phyloP scores from a whole-genome alignment of 495 filamentous ascomycete genomes.

The Hypomontagnella monticulosa region DNA sequence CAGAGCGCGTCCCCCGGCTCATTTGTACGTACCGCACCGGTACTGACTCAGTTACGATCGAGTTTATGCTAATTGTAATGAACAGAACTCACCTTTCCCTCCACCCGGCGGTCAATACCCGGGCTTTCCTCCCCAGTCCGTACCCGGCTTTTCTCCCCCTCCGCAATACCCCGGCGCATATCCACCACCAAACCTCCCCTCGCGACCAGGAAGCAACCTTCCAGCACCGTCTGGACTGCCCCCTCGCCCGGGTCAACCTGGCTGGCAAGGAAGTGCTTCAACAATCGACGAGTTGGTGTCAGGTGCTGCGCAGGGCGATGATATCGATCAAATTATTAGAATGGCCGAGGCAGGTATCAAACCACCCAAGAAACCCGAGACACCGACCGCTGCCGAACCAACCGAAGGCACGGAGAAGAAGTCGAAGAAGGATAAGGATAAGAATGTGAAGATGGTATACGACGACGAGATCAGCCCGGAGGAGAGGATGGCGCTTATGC shows the following conservation, averaged over 20 bases:
- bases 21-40: conserved; percentile 59
- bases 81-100: conserved; percentile 54
- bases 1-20: conserved; percentile 62
- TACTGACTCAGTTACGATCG: background rate
- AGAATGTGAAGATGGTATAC: conserved; percentile 77
- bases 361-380: conserved; percentile 59
- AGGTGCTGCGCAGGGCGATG: conserved; percentile 60
- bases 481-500: conserved; percentile 83
- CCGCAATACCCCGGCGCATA: conserved; percentile 52
- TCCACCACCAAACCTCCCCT: conserved; percentile 53
- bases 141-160: conserved; percentile 45
- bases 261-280: conserved; percentile 52
- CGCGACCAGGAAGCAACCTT: conserved; percentile 51
- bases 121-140: conserved; percentile 44
- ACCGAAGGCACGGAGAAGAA: conserved; percentile 67
- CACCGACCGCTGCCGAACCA: conserved; percentile 48
- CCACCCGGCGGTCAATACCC: conserved; percentile 51
- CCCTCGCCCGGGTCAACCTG: conserved; percentile 51
- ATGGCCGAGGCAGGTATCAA: conserved; percentile 67
- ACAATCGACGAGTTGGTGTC: conserved; percentile 73
- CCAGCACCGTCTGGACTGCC: conserved; percentile 47
- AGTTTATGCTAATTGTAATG: conserved; percentile 9
- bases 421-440: conserved; percentile 75
- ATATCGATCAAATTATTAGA: conserved; percentile 66
- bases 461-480: conserved; percentile 83